Percentiles rank a stretch among this genome's conserved stretches.
Evolutionary conservation across 208 protist species (phyloP).

Genomic region (Acanthamoeba culbertsoni): DNA sequence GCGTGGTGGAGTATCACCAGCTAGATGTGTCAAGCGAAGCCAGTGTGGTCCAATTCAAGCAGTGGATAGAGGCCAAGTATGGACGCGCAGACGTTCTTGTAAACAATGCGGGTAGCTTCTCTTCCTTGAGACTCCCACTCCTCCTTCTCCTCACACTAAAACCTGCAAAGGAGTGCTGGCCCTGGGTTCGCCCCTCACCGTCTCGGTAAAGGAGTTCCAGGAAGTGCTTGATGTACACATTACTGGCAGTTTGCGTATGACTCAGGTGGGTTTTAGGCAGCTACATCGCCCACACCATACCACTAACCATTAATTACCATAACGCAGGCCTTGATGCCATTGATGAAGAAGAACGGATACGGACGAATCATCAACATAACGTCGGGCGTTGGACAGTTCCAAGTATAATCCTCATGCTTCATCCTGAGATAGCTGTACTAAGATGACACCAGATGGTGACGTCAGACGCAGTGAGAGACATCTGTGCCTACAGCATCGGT

Average conservation of each 20-base stretch:
- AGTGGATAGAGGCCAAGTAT: neutral
- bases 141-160: neutral
- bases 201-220: neutral
- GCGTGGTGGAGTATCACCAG: neutral
- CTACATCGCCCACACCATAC: neutral
- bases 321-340: neutral
- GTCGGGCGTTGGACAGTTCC: neutral
- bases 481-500: neutral
- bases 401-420: neutral
- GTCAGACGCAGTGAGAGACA: neutral
- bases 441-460: neutral
- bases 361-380: neutral
- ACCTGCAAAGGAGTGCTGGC: neutral
- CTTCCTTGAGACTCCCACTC: too few species aligned
- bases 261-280: neutral
- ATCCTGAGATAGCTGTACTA: neutral
- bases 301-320: neutral
- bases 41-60: neutral
- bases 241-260: neutral
- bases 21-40: neutral
- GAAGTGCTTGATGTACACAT: neutral
- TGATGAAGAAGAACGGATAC: neutral
- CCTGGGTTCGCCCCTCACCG: neutral
- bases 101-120: neutral
- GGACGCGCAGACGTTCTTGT: neutral